Base-by-base conservation (phyloP, 2,329 filamentous ascomycete species). In the Claviceps digitariae region DNA sequence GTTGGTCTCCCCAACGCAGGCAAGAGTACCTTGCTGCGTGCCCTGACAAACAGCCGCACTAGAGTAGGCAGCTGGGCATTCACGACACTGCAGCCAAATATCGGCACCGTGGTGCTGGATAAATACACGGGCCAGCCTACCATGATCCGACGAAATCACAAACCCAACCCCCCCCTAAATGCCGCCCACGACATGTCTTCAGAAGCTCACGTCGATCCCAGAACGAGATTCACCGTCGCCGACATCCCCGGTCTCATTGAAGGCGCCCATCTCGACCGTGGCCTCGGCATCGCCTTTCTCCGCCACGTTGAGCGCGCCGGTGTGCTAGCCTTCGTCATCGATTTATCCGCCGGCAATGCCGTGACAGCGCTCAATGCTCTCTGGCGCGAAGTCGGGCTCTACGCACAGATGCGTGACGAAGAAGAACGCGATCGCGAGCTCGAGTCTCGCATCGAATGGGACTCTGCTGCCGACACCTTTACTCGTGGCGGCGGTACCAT, bases 1-100 rank as follows among this genome's bases (percentile, higher is more conserved):
- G 93, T 98, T 17, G 93, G 93, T 1, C 79, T 97, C 17, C 93
- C 93, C 1, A 98, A 98, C 66, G 93, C 91, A 4, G 93, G 93
- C 9, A 98, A 98, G 70, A 94, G 87, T 65, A 97, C 93, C 0
- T 76, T 98, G 1, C 77, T 97, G 17, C 83, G 93, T 20, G 84
- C 90, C 3, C 73, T 98, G 61, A 95, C 84, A 61, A 90, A 90
- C 66, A 94, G 87, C 65, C 84, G 90, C 55, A 88, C 93, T 1
- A 81, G 93, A 41, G 83, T 98, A 31, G 93, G 93, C 43, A 84
- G 87, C 66, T 98, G 93, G 93, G 91, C 90, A 10, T 98, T 98
- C 67, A 98, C 93, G 3, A 98, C 93, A 0, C 75, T 98, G 9
- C 85, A 90, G 60, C 93, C 93, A 2, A 96, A 95, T 60, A 94